Evolutionary conservation across 768 basidiomycete genomes (phyloP), one percentile per base, ranked within the genome.

Genomic region (Auricularia sp.): DNA sequence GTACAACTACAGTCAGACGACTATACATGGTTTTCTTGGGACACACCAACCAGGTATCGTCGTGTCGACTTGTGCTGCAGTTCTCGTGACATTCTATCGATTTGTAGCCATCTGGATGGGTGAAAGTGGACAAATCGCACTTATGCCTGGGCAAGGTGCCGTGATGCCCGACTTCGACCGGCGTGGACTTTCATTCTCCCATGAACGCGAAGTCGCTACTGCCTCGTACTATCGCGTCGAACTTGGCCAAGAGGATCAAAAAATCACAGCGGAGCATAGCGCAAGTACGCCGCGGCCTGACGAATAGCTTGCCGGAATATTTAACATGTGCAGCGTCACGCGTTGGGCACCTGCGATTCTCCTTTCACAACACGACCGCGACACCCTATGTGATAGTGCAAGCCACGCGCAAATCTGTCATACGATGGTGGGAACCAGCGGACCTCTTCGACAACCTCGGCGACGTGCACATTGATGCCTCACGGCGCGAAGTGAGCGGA

Each of bases 21-120:
- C 69, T 12, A 82, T 91, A 3, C 86, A 89, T 68, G 90, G 91
- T 1, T 91, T 92, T 69, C 83, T 87, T 59, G 90, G 83, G 3
- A 91, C 90, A 3, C 84, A 90, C 63, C 91, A 91, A 68, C 90
- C 90, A 11, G 91, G 91, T 0, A 91, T 93, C 43, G 92, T 90
- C 90, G 92, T 93, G 90, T 70, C 67, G 65, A 70, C 67, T 21
- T 34, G 47, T 44, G 42, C 34, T 35, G 4, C 11, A 23, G 14
- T 12, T 10, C 1, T 16, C 18, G n/a, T 64, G 8, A 51, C 10
- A 42, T 51, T 51, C 35, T n/a, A 10, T 44, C 35, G 36, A 47
- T 23, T 66, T 35, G 21, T 42, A n/a, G 42, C 43, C 5, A 35
- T 35, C 34, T 42, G 23, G 35, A 62, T 63, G 63, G 62, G 87